A percentile compares a stretch with the other conserved stretches of the same genome.
These are phyloP conservation scores for Arabis alpina DNA, from an alignment of 345 rosid genomes.

Conservation along the genomic window DNA sequence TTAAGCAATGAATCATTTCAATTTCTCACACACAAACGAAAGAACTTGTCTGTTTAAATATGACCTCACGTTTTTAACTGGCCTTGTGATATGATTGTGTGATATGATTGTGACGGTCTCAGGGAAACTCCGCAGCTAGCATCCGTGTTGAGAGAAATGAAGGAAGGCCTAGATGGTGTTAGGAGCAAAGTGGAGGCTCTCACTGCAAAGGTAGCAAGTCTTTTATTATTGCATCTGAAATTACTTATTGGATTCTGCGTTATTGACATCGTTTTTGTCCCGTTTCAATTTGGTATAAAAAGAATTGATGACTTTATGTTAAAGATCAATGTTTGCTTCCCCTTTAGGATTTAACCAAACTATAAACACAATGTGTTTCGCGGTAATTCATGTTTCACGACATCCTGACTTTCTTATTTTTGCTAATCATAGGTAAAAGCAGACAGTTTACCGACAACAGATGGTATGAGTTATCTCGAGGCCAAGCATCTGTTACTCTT, in stretches of 20 bases:
- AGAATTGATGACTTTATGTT: not conserved
- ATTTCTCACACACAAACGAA: too few relatives aligned
- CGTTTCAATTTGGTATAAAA: not conserved
- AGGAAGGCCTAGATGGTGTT: conserved; percentile 72
- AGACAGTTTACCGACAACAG: conserved; percentile 63
- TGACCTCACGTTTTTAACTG: not conserved
- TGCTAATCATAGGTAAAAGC: conserved; percentile 66
- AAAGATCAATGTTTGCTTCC: not conserved
- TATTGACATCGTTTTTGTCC: not conserved
- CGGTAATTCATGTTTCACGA: not conserved
- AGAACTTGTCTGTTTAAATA: not conserved
- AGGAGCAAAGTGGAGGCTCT: conserved; percentile 73
- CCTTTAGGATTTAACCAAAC: not conserved
- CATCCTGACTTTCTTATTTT: conserved; percentile 10
- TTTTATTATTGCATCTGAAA: not conserved
- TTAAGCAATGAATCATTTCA: not conserved
- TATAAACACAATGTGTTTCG: not conserved
- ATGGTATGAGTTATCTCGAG: conserved; percentile 92
- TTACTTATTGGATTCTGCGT: not conserved
- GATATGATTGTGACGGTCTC: conserved; percentile 6
- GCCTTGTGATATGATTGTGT: too few relatives aligned
- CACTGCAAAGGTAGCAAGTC: conserved; percentile 62
- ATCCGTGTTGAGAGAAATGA: conserved; percentile 71
- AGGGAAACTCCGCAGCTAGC: conserved; percentile 77
- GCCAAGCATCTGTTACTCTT: conserved; percentile 82